These are phyloP conservation scores for Schoenoplectus tabernaemontani DNA, from an alignment of 202 grass and related monocot genomes.

Conservation along the genomic window DNA sequence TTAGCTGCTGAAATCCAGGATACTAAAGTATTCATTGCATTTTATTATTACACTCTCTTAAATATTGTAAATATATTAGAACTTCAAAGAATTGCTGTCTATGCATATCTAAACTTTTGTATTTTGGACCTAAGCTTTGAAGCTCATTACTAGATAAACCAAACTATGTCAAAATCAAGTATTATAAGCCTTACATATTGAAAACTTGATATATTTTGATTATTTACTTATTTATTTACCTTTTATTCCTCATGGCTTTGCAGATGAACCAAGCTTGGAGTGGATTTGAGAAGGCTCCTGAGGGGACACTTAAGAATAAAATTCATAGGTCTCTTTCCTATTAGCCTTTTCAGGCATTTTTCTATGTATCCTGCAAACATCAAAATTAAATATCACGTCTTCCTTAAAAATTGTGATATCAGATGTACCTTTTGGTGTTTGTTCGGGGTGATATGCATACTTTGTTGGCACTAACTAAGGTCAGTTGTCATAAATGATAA, in stretches of 20 bases:
- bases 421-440: neutral
- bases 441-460: neutral
- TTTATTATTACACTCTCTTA: neutral
- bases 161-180: neutral
- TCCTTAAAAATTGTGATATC: neutral
- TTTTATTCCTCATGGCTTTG: slow-evolving; percentile 16
- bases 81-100: neutral
- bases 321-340: slow-evolving; percentile 55
- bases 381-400: neutral
- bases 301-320: slow-evolving; percentile 70
- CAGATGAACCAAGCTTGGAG: slow-evolving; percentile 84
- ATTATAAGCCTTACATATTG: neutral
- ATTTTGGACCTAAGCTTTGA: neutral
- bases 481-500: slow-evolving; percentile 16
- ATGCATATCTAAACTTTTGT: neutral
- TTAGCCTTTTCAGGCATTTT: neutral
- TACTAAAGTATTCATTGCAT: neutral
- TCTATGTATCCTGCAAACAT: neutral
- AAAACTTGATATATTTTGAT: slow-evolving; percentile 1
- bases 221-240: neutral
- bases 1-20: neutral
- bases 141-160: neutral
- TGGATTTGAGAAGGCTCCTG: slow-evolving; percentile 64
- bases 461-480: no score
- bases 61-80: neutral